Percentiles rank a stretch among this genome's conserved stretches.
phyloP scores from a whole-genome alignment of 139 green algal genomes.

The Deuterostichococcus epilithicus region DNA sequence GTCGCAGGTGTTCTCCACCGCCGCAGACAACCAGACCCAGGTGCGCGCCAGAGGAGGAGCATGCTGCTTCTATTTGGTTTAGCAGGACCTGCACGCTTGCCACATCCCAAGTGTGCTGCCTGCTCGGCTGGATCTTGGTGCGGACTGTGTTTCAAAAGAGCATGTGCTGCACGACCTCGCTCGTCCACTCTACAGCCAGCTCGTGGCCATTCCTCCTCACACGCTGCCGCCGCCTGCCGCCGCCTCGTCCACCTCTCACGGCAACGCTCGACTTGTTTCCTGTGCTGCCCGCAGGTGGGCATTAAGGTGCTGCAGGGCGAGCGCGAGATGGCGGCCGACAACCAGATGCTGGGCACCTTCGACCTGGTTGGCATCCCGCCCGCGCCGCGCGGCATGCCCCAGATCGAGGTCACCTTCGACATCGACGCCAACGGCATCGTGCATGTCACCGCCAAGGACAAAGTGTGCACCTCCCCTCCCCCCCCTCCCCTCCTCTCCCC shows the following conservation, averaged over 20 bases:
- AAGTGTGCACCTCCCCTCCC: constrained; percentile 42
- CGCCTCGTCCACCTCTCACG: too few relatives aligned
- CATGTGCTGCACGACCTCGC: neutral
- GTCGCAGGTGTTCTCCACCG: constrained; percentile 91
- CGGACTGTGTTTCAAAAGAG: neutral
- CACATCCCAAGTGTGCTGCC: neutral
- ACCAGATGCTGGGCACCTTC: constrained; percentile 99
- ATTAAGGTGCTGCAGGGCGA: constrained; percentile 99
- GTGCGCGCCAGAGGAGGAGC: too few relatives aligned
- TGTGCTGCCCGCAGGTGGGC: constrained; percentile 88
- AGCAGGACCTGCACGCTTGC: neutral
- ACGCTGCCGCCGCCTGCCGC: too few relatives aligned
- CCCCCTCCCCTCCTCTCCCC: too few relatives aligned
- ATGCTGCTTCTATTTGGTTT: neutral
- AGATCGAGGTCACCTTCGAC: constrained; percentile 98
- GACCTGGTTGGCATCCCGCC: constrained; percentile 92
- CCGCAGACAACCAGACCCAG: constrained; percentile 94
- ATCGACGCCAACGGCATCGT: constrained; percentile 97
- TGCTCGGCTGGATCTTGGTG: neutral
- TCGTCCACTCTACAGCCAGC: too few relatives aligned
- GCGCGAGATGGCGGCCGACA: constrained; percentile 98
- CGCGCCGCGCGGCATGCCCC: constrained; percentile 87
- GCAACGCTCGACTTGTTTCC: too few relatives aligned
- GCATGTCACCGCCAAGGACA: constrained; percentile 91
- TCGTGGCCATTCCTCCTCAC: too few relatives aligned